Percentiles rank a stretch among this genome's conserved stretches.
Conservation (phyloP, 108 stramenopile species). For the Skeletonema tropicum region DNA sequence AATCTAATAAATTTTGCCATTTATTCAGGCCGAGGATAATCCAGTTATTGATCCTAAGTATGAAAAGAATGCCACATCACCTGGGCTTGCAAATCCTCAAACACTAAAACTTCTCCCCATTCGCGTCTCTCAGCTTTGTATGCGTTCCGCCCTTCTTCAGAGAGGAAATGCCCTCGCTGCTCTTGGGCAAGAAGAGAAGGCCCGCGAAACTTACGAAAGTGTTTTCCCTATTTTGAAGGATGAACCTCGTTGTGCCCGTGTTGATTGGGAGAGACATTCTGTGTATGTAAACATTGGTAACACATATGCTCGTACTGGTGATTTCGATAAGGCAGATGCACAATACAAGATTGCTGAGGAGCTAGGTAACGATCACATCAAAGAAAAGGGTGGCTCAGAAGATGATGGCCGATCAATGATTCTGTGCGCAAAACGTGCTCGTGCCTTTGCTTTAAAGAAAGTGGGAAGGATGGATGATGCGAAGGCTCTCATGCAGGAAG, state of each 20-base stretch:
- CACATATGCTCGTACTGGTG: constrained; percentile 74
- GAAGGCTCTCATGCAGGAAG: constrained; percentile 74
- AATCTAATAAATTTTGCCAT: constrained; percentile 1
- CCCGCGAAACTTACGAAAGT: constrained; percentile 68
- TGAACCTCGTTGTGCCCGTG: constrained; percentile 84
- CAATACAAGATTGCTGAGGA: constrained; percentile 73
- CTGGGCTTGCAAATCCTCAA: constrained; percentile 71
- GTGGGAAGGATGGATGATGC: constrained; percentile 81
- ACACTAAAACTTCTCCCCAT: constrained; percentile 78
- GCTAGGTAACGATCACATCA: constrained; percentile 81
- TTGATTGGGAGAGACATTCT: constrained; percentile 90
- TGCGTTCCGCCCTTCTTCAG: constrained; percentile 85
- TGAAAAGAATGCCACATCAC: constrained; percentile 88
- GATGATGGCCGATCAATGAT: constrained; percentile 89
- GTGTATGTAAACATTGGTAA: constrained; percentile 89
- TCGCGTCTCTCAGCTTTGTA: constrained; percentile 82
- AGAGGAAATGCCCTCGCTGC: constrained; percentile 88
- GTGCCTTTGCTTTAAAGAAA: constrained; percentile 84
- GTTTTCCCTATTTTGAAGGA: constrained; percentile 78
- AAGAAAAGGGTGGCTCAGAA: constrained; percentile 69
- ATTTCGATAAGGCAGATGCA: constrained; percentile 75
- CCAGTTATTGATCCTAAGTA: constrained; percentile 72
- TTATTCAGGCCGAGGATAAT: constrained; percentile 67
- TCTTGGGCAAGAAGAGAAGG: constrained; percentile 77
- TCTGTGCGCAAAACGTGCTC: constrained; percentile 73